These are phyloP conservation scores for Tetrapyrgos nigripes DNA, from an alignment of 1,284 basidiomycete species.

Conservation along the genomic window DNA sequence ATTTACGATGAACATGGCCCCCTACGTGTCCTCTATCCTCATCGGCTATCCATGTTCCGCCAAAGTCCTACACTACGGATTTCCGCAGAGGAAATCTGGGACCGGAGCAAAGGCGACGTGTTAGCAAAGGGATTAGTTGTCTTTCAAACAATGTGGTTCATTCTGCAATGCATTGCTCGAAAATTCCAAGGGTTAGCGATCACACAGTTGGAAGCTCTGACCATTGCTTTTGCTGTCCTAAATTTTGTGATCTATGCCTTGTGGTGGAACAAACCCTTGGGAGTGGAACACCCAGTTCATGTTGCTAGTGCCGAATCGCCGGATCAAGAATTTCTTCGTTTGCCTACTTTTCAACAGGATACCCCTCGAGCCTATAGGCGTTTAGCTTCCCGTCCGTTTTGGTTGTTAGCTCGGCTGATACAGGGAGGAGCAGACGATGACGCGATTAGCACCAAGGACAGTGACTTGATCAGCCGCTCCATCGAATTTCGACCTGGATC, in stretches of 20 bases:
- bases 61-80: neutral
- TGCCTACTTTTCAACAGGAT: neutral
- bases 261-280: constrained; percentile 13
- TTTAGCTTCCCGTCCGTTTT: neutral
- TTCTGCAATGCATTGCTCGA: constrained; percentile 1
- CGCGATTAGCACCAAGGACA: too few species aligned
- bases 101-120: neutral
- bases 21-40: neutral
- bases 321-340: neutral
- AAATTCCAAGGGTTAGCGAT: neutral
- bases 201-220: constrained; percentile 5
- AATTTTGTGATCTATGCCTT: constrained; percentile 5
- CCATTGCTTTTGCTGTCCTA: constrained; percentile 7
- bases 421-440: too few species aligned
- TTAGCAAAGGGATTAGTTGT: neutral
- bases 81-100: neutral
- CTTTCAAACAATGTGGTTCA: neutral
- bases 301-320: neutral
- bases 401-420: neutral
- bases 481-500: too few species aligned
- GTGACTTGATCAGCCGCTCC: too few species aligned
- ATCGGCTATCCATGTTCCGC: neutral
- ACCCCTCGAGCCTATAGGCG: neutral
- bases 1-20: constrained; percentile 9
- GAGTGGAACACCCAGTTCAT: neutral